Conservation (phyloP, 495 filamentous ascomycete genomes). For the Xylaria bambusicola region DNA sequence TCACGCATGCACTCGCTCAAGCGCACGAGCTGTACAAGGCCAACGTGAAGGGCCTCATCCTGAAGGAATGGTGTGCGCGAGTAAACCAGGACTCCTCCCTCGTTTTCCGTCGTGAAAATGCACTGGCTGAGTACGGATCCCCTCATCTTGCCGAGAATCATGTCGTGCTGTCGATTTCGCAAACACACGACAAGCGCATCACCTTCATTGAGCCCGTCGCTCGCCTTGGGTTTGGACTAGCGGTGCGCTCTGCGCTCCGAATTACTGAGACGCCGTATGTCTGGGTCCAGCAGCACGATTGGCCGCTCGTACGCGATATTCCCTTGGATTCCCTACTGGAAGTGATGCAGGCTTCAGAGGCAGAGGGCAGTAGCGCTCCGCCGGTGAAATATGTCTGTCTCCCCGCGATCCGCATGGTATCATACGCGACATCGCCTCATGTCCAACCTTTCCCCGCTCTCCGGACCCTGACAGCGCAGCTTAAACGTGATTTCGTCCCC, state of each 20-base stretch:
- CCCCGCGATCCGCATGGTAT: slow-evolving; percentile 44
- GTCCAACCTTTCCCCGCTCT: slow-evolving; percentile 40
- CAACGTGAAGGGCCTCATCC: slow-evolving; percentile 41
- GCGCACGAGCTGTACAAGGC: slow-evolving; percentile 42
- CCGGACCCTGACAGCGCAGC: slow-evolving; percentile 36
- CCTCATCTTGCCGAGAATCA: slow-evolving; percentile 30
- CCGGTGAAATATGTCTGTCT: slow-evolving; percentile 46
- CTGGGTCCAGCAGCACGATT: slow-evolving; percentile 55
- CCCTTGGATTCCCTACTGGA: slow-evolving; percentile 39
- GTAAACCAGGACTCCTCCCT: not conserved
- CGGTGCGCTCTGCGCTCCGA: slow-evolving; percentile 45
- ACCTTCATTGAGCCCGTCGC: slow-evolving; percentile 45
- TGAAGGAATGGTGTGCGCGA: slow-evolving; percentile 30
- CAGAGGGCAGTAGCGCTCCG: not conserved
- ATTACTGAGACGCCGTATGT: slow-evolving; percentile 45
- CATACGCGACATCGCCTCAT: slow-evolving; percentile 45
- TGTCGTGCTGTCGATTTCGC: slow-evolving; percentile 37
- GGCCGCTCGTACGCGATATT: slow-evolving; percentile 43
- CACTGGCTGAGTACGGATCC: slow-evolving; percentile 45
- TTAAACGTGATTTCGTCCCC: slow-evolving; percentile 39
- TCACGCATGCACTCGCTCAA: slow-evolving; percentile 41
- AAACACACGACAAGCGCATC: slow-evolving; percentile 36
- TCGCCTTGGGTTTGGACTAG: slow-evolving; percentile 49
- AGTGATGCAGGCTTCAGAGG: slow-evolving; percentile 38
- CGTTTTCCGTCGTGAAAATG: slow-evolving; percentile 19